Conservation (phyloP, 805 yeast genomes). For the Candida maltosa region DNA sequence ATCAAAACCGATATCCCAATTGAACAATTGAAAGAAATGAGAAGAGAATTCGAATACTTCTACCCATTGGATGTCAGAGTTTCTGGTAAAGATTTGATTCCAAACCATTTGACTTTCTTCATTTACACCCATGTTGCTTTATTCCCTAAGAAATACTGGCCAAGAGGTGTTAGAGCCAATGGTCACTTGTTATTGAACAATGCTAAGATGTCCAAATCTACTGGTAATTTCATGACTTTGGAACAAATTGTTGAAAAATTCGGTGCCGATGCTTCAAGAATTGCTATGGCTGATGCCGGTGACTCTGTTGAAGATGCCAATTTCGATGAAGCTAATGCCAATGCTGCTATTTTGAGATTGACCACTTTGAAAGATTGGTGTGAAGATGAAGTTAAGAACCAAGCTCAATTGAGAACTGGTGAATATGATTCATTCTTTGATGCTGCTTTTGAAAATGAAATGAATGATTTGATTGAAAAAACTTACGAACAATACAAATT, state of each 20-base stretch:
- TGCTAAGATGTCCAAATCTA: slow-evolving; percentile 96
- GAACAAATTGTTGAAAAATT: slow-evolving; percentile 80
- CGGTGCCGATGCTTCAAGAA: slow-evolving; percentile 97
- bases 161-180: slow-evolving; percentile 87
- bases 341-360: slow-evolving; percentile 93
- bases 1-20: slow-evolving; percentile 58
- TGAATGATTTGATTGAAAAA: slow-evolving; percentile 76
- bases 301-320: slow-evolving; percentile 97
- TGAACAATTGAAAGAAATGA: slow-evolving; percentile 64
- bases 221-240: slow-evolving; percentile 94
- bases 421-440: slow-evolving; percentile 67
- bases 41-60: slow-evolving; percentile 95
- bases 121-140: slow-evolving; percentile 89
- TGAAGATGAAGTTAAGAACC: slow-evolving; percentile 63
- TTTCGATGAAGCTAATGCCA: slow-evolving; percentile 93
- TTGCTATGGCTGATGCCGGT: slow-evolving; percentile 98
- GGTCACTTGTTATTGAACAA: slow-evolving; percentile 95
- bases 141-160: slow-evolving; percentile 91
- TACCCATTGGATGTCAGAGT: slow-evolving; percentile 91
- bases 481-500: slow-evolving; percentile 66
- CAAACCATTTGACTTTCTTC: slow-evolving; percentile 95
- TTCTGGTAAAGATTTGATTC: slow-evolving; percentile 95
- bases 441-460: slow-evolving; percentile 86
- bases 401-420: slow-evolving; percentile 48
- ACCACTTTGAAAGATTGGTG: slow-evolving; percentile 93